Evolutionary conservation across 306 rosid species (phyloP).

Genomic region (Pyrus communis): DNA sequence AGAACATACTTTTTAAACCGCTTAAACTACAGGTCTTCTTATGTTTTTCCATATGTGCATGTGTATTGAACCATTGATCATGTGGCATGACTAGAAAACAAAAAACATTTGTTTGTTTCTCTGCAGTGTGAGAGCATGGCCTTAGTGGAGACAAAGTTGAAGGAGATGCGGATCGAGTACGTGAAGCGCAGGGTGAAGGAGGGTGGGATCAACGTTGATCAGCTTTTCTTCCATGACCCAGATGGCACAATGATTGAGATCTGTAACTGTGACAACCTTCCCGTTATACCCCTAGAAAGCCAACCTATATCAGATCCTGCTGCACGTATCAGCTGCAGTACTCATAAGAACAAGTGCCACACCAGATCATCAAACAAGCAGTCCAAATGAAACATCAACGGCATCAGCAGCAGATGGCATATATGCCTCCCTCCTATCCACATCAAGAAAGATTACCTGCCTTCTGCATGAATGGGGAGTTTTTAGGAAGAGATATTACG

Average conservation of each 20-base stretch:
- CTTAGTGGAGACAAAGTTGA: conserved; percentile 45
- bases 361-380: not conserved
- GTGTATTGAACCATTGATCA: not conserved
- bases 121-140: conserved; percentile 61
- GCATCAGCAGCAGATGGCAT: not conserved
- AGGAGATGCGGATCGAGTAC: conserved; percentile 57
- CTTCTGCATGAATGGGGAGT: conserved; percentile 2
- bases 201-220: conserved; percentile 56
- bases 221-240: conserved; percentile 83
- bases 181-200: conserved; percentile 56
- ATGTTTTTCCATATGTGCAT: too few relatives aligned
- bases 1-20: too few relatives aligned
- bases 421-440: not conserved
- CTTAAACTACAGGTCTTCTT: too few relatives aligned
- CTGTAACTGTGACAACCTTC: conserved; percentile 75
- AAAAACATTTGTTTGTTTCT: not conserved
- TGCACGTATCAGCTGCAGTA: conserved; percentile 31
- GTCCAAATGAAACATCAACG: conserved; percentile 12
- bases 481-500: too few relatives aligned
- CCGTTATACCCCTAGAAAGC: conserved; percentile 36
- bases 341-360: conserved; percentile 1
- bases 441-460: conserved; percentile 3
- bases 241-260: conserved; percentile 76
- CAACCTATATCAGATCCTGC: conserved; percentile 23
- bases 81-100: not conserved